Conservation (phyloP, 2,329 filamentous ascomycete genomes). For the Aspergillus texensis region DNA sequence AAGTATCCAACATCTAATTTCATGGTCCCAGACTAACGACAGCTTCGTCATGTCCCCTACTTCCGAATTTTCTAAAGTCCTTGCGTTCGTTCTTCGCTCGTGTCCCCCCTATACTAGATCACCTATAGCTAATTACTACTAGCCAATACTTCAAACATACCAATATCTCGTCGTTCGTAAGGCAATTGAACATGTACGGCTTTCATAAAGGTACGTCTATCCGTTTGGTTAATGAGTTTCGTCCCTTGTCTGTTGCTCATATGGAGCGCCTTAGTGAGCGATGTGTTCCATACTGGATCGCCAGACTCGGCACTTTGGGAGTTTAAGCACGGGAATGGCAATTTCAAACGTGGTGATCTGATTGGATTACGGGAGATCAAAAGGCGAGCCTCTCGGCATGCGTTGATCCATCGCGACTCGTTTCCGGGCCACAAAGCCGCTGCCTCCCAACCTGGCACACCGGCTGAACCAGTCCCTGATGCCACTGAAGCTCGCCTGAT, state of each 20-base stretch:
- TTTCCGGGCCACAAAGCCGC: constrained; percentile 78
- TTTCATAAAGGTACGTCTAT: constrained; percentile 87
- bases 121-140: constrained; percentile 23
- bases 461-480: constrained; percentile 80
- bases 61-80: constrained; percentile 94
- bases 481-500: constrained; percentile 74
- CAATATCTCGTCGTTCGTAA: constrained; percentile 97
- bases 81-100: constrained; percentile 71
- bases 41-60: constrained; percentile 99
- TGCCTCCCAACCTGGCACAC: constrained; percentile 78
- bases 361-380: constrained; percentile 93
- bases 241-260: constrained; percentile 13
- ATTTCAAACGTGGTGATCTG: constrained; percentile 92
- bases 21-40: constrained; percentile 90
- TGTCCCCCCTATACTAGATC: background rate
- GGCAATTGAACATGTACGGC: constrained; percentile 98
- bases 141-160: constrained; percentile 99
- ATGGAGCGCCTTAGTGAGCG: constrained; percentile 69
- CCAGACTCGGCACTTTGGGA: constrained; percentile 96
- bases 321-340: constrained; percentile 97
- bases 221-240: background rate
- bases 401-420: constrained; percentile 87
- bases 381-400: constrained; percentile 87
- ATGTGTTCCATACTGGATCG: constrained; percentile 94
- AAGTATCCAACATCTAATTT: constrained; percentile 91